A percentile compares a stretch with the other conserved stretches of the same genome.
These are phyloP conservation scores for Skeletonema potamos DNA, from an alignment of 108 stramenopile species.

Conservation along the genomic window DNA sequence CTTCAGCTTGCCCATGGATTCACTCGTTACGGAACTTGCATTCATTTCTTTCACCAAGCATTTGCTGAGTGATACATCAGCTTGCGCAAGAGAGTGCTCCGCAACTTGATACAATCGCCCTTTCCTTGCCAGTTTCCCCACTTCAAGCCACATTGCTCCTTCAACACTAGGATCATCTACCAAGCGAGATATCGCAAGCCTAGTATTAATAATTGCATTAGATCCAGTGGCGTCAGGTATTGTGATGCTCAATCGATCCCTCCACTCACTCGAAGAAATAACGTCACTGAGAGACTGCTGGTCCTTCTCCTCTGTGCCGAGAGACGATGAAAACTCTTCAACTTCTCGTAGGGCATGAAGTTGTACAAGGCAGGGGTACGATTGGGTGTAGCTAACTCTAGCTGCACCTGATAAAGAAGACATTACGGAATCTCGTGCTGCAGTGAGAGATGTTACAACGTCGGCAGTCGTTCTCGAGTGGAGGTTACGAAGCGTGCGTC, in stretches of 20 bases:
- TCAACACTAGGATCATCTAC: slow-evolving; percentile 55
- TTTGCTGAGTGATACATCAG: slow-evolving; percentile 40
- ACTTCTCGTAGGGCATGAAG: slow-evolving; percentile 80
- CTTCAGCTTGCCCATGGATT: slow-evolving; percentile 45
- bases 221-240: slow-evolving; percentile 41
- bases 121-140: slow-evolving; percentile 77
- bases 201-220: slow-evolving; percentile 55
- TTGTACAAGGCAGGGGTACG: slow-evolving; percentile 64
- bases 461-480: slow-evolving; percentile 20
- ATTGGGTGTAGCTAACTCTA: slow-evolving; percentile 73
- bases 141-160: slow-evolving; percentile 66
- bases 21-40: slow-evolving; percentile 8
- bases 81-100: slow-evolving; percentile 65
- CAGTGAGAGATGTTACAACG: slow-evolving; percentile 36
- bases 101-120: slow-evolving; percentile 57
- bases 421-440: slow-evolving; percentile 67
- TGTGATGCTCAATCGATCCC: slow-evolving; percentile 47
- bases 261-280: slow-evolving; percentile 47
- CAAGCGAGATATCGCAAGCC: slow-evolving; percentile 76
- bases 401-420: slow-evolving; percentile 63
- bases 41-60: slow-evolving; percentile 5
- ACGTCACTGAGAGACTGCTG: slow-evolving; percentile 32
- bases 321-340: slow-evolving; percentile 49
- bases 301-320: slow-evolving; percentile 9
- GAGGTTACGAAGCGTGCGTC: slow-evolving; percentile 67